Evolutionary conservation across 202 grass and related monocot genomes (phyloP).

Genomic region (Setaria italica): DNA sequence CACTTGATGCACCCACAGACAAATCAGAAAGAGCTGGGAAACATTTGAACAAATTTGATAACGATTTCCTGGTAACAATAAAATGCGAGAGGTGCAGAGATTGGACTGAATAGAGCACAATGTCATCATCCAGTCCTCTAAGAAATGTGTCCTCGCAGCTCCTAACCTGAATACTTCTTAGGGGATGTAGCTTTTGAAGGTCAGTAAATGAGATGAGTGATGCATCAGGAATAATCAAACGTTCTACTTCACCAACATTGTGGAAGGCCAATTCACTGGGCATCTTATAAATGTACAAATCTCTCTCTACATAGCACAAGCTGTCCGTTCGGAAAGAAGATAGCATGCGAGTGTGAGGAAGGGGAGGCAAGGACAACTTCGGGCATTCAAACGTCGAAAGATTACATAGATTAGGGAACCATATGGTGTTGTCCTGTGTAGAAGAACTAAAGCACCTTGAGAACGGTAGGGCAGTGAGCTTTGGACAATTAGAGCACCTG

Average conservation of each 20-base stretch:
- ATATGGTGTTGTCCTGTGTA: neutral
- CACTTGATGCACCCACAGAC: neutral
- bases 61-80: fast-evolving
- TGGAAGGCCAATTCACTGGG: neutral
- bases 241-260: neutral
- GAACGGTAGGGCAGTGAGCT: neutral
- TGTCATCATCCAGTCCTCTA: neutral
- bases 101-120: neutral
- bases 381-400: neutral
- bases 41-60: neutral
- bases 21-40: neutral
- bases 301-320: fast-evolving
- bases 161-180: fast-evolving
- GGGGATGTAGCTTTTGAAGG: neutral
- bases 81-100: fast-evolving
- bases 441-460: neutral
- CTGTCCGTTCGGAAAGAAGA: neutral
- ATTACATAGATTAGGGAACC: neutral
- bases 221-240: fast-evolving
- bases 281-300: neutral
- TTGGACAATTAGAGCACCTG: fast-evolving
- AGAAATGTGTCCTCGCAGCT: neutral
- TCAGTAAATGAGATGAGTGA: neutral
- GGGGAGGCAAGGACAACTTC: neutral
- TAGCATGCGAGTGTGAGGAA: neutral